Evolutionary conservation across 306 rosid genomes (phyloP), one percentile per base, ranked within the genome.

Genomic region (Fragaria nilgerrensis): DNA sequence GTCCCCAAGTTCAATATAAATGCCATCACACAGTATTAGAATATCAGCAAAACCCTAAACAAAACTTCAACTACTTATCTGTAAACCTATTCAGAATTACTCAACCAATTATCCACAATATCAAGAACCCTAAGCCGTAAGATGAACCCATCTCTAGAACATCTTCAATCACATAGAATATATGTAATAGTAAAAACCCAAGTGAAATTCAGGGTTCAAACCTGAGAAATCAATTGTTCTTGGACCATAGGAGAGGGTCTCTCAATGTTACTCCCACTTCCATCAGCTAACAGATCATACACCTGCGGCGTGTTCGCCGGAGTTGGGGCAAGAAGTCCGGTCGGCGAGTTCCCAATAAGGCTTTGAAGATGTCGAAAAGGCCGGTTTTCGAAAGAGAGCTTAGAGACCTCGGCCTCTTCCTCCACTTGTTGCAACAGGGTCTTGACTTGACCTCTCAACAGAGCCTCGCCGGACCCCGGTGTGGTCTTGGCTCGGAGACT

Each of bases 381-480:
- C n/a, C 90, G 83, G 80, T 77, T 80, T 72, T 86, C 89, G 19
- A 78, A 59, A 0, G 96, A 75, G 68, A 91, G 78, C 77, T 89
- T 93, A 0, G 98, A 91, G 76, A 88, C 75, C 75, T 84, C 93
- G 3, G 98, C 98, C 37, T 91, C 99, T 83, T 92, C 98, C 70
- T 92, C 99, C 14, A 96, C 99, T 77, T 87, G 91, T 76, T 96
- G 98, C 86, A 96, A 63, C 5, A 96, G 90, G 14, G 86, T 96
- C 87, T 96, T 96, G 63, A 92, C 99, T 36, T 96, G 99, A 76
- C 97, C 97, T 85, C 99, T 86, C 62, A 96, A 84, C 65, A 96
- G 72, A 12, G 96, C 98, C 76, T 96, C 99, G 2, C 99, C 99
- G 0, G 99, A 92, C 0, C 97, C 98, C 0, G 99, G 98, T 4